phyloP scores from a whole-genome alignment of 805 yeast genomes.

The Zygosaccharomyces rouxii region DNA sequence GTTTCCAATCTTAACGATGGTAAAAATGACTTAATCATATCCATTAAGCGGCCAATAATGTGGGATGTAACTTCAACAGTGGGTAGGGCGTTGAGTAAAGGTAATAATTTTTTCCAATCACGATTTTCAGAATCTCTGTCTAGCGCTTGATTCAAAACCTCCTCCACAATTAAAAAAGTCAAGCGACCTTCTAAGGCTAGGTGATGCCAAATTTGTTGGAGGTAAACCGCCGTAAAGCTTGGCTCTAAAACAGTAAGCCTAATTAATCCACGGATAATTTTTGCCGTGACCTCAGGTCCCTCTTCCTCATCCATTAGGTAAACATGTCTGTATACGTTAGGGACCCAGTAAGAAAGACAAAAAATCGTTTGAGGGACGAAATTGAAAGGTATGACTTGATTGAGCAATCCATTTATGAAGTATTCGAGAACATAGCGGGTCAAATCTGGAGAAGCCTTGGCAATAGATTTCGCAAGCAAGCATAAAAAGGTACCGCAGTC shows the following conservation, averaged over 20 bases:
- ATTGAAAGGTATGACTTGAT: conserved; percentile 20
- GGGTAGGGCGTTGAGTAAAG: conserved; percentile 61
- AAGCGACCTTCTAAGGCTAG: conserved; percentile 59
- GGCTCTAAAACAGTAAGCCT: conserved; percentile 49
- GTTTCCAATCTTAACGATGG: conserved; percentile 40
- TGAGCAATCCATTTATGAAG: conserved; percentile 25
- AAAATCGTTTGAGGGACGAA: conserved; percentile 25
- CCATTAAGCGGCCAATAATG: conserved; percentile 53
- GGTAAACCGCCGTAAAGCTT: conserved; percentile 48
- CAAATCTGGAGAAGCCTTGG: conserved; percentile 51
- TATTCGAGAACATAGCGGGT: conserved; percentile 50
- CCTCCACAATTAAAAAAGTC: conserved; percentile 59
- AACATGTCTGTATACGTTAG: conserved; percentile 56
- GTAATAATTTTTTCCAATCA: conserved; percentile 59
- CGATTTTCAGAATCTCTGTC: conserved; percentile 74
- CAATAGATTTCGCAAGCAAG: conserved; percentile 52
- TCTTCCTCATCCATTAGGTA: conserved; percentile 48
- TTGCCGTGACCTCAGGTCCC: conserved; percentile 59
- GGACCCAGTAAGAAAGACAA: conserved; percentile 64
- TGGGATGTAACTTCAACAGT: conserved; percentile 69
- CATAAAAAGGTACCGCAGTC: conserved; percentile 60
- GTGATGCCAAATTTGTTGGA: conserved; percentile 62
- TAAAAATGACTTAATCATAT: conserved; percentile 48
- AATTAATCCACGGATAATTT: conserved; percentile 58
- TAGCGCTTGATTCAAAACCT: conserved; percentile 65